Conservation (phyloP, 257 asterid species). For the Solanum clarkiae region DNA sequence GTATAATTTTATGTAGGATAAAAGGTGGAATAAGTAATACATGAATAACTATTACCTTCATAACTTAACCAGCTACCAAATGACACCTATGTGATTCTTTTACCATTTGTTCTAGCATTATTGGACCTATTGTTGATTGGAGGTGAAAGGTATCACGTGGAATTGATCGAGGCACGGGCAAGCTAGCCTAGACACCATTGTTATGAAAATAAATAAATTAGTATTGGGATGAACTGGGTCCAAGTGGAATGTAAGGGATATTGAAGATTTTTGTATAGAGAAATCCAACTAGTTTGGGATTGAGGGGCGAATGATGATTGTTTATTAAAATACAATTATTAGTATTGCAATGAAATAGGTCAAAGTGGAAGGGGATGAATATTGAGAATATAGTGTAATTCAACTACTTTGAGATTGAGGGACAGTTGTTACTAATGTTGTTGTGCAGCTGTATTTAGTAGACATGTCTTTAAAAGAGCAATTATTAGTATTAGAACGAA, state of each 20-base stretch:
- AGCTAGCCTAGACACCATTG: neutral
- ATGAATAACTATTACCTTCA: too few relatives aligned
- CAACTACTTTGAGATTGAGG: neutral
- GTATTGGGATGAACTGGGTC: neutral
- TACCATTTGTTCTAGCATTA: neutral
- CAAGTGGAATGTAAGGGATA: neutral
- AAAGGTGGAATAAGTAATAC: too few relatives aligned
- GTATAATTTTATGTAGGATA: too few relatives aligned
- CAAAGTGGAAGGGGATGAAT: neutral
- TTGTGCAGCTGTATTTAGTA: neutral
- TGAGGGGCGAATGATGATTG: neutral
- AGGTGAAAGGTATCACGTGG: neutral
- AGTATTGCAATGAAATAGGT: neutral
- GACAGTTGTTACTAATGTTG: neutral
- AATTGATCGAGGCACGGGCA: neutral
- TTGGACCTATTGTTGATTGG: neutral
- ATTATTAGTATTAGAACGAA: neutral
- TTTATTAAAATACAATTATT: neutral
- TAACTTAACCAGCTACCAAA: too few relatives aligned
- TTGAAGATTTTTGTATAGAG: neutral
- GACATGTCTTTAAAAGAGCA: neutral
- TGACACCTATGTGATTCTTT: neutral
- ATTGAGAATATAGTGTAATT: neutral
- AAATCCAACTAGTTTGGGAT: neutral
- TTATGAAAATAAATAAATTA: neutral